Base-by-base conservation (phyloP, 2,329 filamentous ascomycete species). In the Fusarium musae region DNA sequence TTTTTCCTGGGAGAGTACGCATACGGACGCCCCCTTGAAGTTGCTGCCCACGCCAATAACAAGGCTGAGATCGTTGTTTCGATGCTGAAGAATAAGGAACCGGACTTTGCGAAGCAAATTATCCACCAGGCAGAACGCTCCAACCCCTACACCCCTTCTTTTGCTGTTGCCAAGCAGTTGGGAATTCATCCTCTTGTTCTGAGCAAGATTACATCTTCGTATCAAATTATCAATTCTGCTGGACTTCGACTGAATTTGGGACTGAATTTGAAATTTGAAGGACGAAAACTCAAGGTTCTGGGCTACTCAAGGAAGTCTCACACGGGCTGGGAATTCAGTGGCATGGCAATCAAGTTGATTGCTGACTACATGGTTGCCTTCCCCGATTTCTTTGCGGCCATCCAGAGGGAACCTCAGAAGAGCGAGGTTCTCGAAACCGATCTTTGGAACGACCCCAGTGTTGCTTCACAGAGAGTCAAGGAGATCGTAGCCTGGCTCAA, bases 1-100 rank as follows among this genome's bases (percentile, higher is more conserved):
- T 99, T 99, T 84, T 98, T 97, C 86, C 85, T 99, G 5, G 96
- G 96, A 52, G 95, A 98, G 42, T 97, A 93, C 83, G 94, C 94
- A 59, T 98, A 97, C 78, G 96, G 96, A 21, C 90, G 95, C 42
- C 96, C 96, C 7, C 85, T 97, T n/a, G 91, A 96, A 80, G 91
- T 99, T 28, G 88, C 89, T 30, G 90, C 90, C 3, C 94, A 98
- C 78, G 86, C 87, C 21, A 87, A 89, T 66, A 92, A 93, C 78
- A 95, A 93, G 81, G 90, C 93, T 16, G 92, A 94, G 66, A 90
- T 97, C 59, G 89, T 92, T 83, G 87, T 98, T n/a, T 92, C 92
- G 5, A 88, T 90, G 36, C 85, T 93, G 26, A 92, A 91, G 79
- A 89, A 85, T 26, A 92, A 90, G 74, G 96, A 98, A 80, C 87